These are phyloP conservation scores for Dothideomycetidae sp. DNA, from an alignment of 2,329 filamentous ascomycete genomes.

Conservation along the genomic window DNA sequence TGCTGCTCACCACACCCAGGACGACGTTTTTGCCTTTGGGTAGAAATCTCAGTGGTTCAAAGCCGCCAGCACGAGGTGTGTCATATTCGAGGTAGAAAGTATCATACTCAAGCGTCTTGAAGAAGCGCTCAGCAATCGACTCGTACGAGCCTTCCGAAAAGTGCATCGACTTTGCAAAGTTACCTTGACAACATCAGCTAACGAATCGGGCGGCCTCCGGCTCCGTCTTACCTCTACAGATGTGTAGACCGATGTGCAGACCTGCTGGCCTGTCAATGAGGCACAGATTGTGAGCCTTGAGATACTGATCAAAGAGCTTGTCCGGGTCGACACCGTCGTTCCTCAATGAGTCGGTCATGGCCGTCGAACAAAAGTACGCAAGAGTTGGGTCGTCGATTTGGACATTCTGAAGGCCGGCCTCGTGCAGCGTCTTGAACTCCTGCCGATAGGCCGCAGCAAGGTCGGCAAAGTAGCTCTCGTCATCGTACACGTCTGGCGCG, in stretches of 20 bases:
- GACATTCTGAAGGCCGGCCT: slow-evolving; percentile 22
- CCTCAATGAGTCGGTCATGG: slow-evolving; percentile 22
- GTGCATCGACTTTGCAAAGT: slow-evolving; percentile 27
- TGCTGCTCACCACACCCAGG: slow-evolving; percentile 26
- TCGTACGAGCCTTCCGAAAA: slow-evolving; percentile 27
- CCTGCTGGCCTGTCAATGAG: slow-evolving; percentile 22
- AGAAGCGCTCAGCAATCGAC: slow-evolving; percentile 25
- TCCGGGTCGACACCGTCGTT: slow-evolving; percentile 25
- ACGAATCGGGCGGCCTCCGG: no score
- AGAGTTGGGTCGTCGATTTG: slow-evolving; percentile 28
- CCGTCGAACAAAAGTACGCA: slow-evolving; percentile 26
- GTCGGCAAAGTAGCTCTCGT: slow-evolving; percentile 25
- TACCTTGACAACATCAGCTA: no score
- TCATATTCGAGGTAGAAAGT: slow-evolving; percentile 29
- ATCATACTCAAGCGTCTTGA: slow-evolving; percentile 26
- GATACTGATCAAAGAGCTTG: slow-evolving; percentile 23
- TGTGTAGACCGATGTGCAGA: slow-evolving; percentile 26
- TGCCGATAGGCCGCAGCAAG: slow-evolving; percentile 22
- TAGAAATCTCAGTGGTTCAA: slow-evolving; percentile 26
- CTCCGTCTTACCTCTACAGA: slow-evolving; percentile 24
- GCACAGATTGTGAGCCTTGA: slow-evolving; percentile 26
- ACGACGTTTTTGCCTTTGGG: slow-evolving; percentile 27
- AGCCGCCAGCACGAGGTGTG: slow-evolving; percentile 25
- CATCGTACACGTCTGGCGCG: slow-evolving; percentile 20
- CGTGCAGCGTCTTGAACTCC: slow-evolving; percentile 24